Percentiles rank a stretch among this genome's conserved stretches.
Evolutionary conservation across 2,329 filamentous ascomycete species (phyloP).

Genomic region (Sporothrix globosa): DNA sequence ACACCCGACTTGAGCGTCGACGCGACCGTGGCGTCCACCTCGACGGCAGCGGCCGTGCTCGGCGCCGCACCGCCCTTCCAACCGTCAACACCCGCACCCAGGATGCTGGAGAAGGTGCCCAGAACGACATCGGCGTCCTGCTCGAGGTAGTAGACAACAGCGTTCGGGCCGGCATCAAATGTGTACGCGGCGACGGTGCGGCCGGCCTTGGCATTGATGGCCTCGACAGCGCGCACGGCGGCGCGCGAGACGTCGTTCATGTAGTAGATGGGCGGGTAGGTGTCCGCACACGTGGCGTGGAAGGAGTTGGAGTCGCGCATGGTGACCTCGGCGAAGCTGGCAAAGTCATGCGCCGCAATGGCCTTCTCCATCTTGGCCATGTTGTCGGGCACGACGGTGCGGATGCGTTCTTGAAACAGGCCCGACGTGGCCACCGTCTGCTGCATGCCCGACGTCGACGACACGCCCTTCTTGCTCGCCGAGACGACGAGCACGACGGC

Average conservation of each 20-base stretch:
- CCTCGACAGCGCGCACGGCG: conserved; percentile 84
- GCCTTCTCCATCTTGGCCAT: conserved; percentile 41
- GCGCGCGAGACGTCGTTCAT: conserved; percentile 92
- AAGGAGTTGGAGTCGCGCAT: conserved; percentile 98
- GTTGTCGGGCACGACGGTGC: conserved; percentile 63
- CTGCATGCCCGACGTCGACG: conserved; percentile 94
- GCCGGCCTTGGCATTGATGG: conserved; percentile 79
- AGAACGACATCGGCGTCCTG: conserved; percentile 73
- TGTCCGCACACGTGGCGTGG: conserved; percentile 93
- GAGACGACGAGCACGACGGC: conserved; percentile 89
- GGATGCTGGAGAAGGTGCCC: conserved; percentile 72
- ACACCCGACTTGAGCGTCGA: conserved; percentile 74
- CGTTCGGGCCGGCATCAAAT: conserved; percentile 96
- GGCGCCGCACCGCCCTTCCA: conserved; percentile 64
- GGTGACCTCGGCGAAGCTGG: conserved; percentile 82
- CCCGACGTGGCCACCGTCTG: conserved; percentile 88
- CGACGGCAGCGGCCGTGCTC: conserved; percentile 57
- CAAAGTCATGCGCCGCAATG: conserved; percentile 68
- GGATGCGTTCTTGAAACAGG: conserved; percentile 78
- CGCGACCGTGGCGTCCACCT: conserved; percentile 67
- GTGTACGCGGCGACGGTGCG: conserved; percentile 89
- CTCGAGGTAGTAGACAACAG: conserved; percentile 92
- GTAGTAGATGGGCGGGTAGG: conserved; percentile 97
- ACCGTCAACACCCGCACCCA: conserved; percentile 65
- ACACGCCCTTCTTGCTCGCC: conserved; percentile 93